A percentile compares a stretch with the other conserved stretches of the same genome.
Evolutionary conservation across 768 basidiomycete genomes (phyloP).

Genomic region (Galerina marginata): DNA sequence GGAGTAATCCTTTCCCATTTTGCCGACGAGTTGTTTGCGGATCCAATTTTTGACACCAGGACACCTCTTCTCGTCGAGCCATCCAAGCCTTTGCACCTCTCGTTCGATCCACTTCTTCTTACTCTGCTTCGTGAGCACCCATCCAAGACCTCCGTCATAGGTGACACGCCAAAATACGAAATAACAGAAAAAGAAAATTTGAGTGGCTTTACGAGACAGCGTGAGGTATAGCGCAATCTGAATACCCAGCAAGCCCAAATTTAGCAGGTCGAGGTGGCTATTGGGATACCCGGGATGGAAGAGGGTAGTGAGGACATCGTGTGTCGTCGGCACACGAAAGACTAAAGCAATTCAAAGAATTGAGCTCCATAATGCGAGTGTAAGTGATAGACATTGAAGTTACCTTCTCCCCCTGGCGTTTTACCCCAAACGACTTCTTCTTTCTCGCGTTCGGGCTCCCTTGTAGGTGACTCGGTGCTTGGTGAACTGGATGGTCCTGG

Average conservation of each 20-base stretch:
- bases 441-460: conserved; percentile 18
- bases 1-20: conserved; percentile 94
- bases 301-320: conserved; percentile 85
- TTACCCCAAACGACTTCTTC: conserved; percentile 88
- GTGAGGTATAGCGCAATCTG: conserved; percentile 78
- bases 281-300: conserved; percentile 86
- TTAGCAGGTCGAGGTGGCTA: conserved; percentile 87
- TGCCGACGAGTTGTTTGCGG: conserved; percentile 80
- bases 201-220: conserved; percentile 60
- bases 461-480: conserved; percentile 14
- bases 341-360: conserved; percentile 50
- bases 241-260: conserved; percentile 75
- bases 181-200: conserved; percentile 83
- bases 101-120: conserved; percentile 94
- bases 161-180: conserved; percentile 93
- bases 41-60: conserved; percentile 83
- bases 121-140: conserved; percentile 93
- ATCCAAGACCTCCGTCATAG: conserved; percentile 93
- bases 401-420: conserved; percentile 81
- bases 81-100: conserved; percentile 77
- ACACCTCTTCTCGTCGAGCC: conserved; percentile 79
- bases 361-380: conserved; percentile 13
- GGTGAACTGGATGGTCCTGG: conserved; percentile 1
- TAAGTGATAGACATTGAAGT: conserved; percentile 19
- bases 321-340: conserved; percentile 91